phyloP scores from a whole-genome alignment of 352 stramenopile species.

The Saprolegnia diclina region DNA sequence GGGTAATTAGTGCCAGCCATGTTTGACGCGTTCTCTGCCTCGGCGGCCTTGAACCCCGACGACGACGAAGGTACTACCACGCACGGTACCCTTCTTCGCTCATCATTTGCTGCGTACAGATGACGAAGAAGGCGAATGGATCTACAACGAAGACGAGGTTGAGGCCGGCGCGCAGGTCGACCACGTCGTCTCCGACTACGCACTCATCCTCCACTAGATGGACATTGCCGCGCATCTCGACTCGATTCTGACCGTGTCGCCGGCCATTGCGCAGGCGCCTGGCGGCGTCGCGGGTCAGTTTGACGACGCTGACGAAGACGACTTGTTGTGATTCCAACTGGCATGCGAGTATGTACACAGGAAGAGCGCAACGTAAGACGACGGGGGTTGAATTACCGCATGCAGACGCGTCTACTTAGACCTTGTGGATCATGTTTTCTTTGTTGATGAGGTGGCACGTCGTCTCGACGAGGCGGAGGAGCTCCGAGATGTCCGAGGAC shows the following conservation, averaged over 20 bases:
- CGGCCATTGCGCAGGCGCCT: conserved; percentile 37
- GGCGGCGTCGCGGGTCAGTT: conserved; percentile 56
- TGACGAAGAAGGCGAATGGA: conserved; percentile 54
- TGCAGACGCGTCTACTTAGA: conserved; percentile 37
- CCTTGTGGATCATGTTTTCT: conserved; percentile 97
- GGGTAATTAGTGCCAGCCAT: conserved; percentile 52
- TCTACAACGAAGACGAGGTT: conserved; percentile 79
- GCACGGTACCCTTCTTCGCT: not conserved
- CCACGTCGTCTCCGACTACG: conserved; percentile 17
- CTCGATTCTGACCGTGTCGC: conserved; percentile 52
- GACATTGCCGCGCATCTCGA: conserved; percentile 56
- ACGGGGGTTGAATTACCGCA: not conserved
- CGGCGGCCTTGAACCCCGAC: conserved; percentile 77
- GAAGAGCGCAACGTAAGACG: too few relatives aligned
- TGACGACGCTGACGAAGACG: conserved; percentile 70
- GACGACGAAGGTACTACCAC: conserved; percentile 35
- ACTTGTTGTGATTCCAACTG: conserved; percentile 36
- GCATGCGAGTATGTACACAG: too few relatives aligned
- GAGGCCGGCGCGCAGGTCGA: conserved; percentile 51
- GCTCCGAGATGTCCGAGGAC: conserved; percentile 93
- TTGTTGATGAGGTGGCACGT: conserved; percentile 99
- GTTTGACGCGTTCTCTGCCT: conserved; percentile 73
- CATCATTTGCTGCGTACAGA: conserved; percentile 28
- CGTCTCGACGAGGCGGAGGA: conserved; percentile 95
- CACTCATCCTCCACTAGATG: not conserved